Evolutionary conservation across 2,329 filamentous ascomycete genomes (phyloP).

Genomic region (Chaetoscypha palmicola): DNA sequence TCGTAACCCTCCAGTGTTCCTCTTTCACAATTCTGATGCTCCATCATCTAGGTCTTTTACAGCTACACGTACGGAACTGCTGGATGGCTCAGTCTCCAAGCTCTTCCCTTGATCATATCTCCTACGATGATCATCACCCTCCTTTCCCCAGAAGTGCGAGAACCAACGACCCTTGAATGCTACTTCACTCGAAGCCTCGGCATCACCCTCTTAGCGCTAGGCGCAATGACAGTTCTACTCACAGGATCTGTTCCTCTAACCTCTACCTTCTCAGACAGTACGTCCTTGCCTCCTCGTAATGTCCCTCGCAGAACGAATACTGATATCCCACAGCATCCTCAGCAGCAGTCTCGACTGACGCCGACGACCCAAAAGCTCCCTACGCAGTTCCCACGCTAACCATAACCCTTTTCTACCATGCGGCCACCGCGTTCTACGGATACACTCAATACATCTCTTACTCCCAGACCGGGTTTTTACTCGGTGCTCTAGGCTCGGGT

Average conservation of each 20-base stretch:
- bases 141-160: slow-evolving; percentile 49
- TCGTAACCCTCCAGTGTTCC: too few relatives aligned
- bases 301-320: not conserved
- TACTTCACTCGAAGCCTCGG: slow-evolving; percentile 58
- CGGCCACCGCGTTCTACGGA: slow-evolving; percentile 46
- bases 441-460: slow-evolving; percentile 51
- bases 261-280: slow-evolving; percentile 32
- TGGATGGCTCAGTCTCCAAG: slow-evolving; percentile 42
- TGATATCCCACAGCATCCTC: slow-evolving; percentile 19
- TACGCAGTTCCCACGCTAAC: slow-evolving; percentile 54
- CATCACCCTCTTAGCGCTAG: slow-evolving; percentile 50
- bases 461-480: slow-evolving; percentile 42
- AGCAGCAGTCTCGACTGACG: slow-evolving; percentile 36
- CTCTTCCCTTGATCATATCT: slow-evolving; percentile 45
- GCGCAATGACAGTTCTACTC: slow-evolving; percentile 50
- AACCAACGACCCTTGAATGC: slow-evolving; percentile 52
- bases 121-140: slow-evolving; percentile 56
- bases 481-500: slow-evolving; percentile 45
- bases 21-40: too few relatives aligned
- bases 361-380: slow-evolving; percentile 42
- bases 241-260: slow-evolving; percentile 56
- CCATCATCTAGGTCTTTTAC: slow-evolving; percentile 42
- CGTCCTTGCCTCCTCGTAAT: not conserved
- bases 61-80: slow-evolving; percentile 45
- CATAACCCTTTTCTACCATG: slow-evolving; percentile 53